Evolutionary conservation across 169 alveolate species (phyloP), one percentile per base, ranked within the genome.

Genomic region (Plasmodium fragile): DNA sequence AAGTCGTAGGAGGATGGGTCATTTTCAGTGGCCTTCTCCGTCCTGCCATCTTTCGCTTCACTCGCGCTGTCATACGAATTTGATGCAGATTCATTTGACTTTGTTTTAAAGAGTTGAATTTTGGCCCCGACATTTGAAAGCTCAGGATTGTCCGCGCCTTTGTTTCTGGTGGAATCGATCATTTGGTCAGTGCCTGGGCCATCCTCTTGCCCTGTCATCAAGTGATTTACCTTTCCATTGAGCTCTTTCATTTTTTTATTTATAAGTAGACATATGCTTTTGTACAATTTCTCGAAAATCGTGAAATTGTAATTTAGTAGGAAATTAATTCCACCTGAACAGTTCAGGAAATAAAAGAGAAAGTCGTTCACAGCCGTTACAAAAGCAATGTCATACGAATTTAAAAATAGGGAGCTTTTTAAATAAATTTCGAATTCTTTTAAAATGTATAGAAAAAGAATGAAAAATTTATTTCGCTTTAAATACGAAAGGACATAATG

Each of bases 301-400:
- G 81, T 0, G 39, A 91, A 80, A 45, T 91, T 71, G 83, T 91
- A 81, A 69, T 34, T 79, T 36, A 45, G 36, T 91, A 91, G 70
- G n/a, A 91, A 34, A 71, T 91, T 53, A 43, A 91, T 91, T 81
- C 94, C 94, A 91, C 94, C 94, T 81, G 92, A 91, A 71, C 92
- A 91, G 92, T 91, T 91, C 82, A 91, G 87, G 65, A 91, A 36
- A 81, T 80, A 91, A 91, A 80, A 91, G 22, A 91, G 4, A 80
- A 91, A 91, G 43, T 91, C 94, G 59, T 91, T 91, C 32, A 91
- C 83, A 28, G 82, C 83, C 28, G 91, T 91, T 43, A 91, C 83
- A 55, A 91, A 91, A 36, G 85, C 81, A 80, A 91, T 79, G 82
- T 91, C 94, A 52, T 91, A 81, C 5, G 94, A 91, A 81, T 81